These are phyloP conservation scores for Strobilomyces echinocephalus DNA, from an alignment of 768 basidiomycete species.

Conservation along the genomic window DNA sequence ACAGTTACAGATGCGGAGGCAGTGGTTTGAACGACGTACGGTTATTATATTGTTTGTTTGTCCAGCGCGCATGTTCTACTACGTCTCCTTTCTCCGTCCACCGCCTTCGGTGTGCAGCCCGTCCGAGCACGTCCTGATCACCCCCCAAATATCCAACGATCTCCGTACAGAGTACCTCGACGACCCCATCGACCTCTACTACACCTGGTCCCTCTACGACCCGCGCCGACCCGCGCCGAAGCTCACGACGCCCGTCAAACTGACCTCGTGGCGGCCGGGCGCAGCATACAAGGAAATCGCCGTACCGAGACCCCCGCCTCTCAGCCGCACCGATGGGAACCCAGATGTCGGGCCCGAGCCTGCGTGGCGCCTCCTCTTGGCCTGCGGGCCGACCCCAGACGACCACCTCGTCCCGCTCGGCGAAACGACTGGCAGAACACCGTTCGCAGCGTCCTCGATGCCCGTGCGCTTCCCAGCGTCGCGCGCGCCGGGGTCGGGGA, in stretches of 20 bases:
- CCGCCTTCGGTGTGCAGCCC: conserved; percentile 56
- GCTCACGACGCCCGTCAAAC: conserved; percentile 47
- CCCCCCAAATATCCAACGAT: conserved; percentile 86
- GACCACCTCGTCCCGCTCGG: conserved; percentile 40
- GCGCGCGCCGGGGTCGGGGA: conserved; percentile 6
- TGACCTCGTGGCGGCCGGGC: conserved; percentile 67
- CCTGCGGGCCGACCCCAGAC: conserved; percentile 29
- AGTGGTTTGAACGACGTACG: too few relatives aligned
- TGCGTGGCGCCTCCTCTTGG: conserved; percentile 62
- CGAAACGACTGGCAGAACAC: conserved; percentile 35
- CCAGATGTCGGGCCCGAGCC: conserved; percentile 26
- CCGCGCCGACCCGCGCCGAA: conserved; percentile 16
- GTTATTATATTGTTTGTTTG: too few relatives aligned
- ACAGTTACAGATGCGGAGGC: too few relatives aligned
- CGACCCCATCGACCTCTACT: conserved; percentile 59
- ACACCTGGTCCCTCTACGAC: conserved; percentile 50
- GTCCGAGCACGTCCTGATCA: conserved; percentile 47
- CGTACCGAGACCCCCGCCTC: conserved; percentile 56
- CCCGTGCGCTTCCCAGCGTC: conserved; percentile 44
- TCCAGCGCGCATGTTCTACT: conserved; percentile 63
- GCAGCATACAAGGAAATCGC: conserved; percentile 74
- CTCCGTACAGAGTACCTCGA: conserved; percentile 73
- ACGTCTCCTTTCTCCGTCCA: conserved; percentile 85
- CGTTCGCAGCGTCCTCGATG: conserved; percentile 66
- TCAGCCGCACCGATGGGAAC: conserved; percentile 3